phyloP scores from a whole-genome alignment of 2,329 filamentous ascomycete genomes.

The Ceratocystis huliohia region DNA sequence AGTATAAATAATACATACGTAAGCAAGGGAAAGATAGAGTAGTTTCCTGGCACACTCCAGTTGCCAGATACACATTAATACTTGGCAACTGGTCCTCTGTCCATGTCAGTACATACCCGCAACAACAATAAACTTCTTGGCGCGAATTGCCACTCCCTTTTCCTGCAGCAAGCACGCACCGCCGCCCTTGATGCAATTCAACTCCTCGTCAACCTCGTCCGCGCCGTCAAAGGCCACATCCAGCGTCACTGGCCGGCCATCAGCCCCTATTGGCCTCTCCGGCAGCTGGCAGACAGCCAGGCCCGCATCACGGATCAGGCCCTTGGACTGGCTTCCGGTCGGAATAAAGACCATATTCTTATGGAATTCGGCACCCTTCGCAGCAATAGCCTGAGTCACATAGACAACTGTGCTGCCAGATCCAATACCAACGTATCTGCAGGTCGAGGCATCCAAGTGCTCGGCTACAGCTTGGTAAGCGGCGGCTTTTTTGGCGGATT shows the following conservation, averaged over 20 bases:
- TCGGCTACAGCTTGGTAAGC: slow-evolving; percentile 62
- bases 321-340: slow-evolving; percentile 81
- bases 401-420: slow-evolving; percentile 74
- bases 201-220: slow-evolving; percentile 85
- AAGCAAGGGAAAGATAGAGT: not conserved
- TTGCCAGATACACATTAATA: not conserved
- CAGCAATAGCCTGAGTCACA: slow-evolving; percentile 68
- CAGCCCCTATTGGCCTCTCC: slow-evolving; percentile 48
- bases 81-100: no score
- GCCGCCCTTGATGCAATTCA: slow-evolving; percentile 96
- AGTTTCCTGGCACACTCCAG: not conserved
- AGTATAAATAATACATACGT: not conserved
- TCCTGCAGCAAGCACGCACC: slow-evolving; percentile 97
- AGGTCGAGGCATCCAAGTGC: slow-evolving; percentile 47
- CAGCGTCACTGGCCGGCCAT: slow-evolving; percentile 40
- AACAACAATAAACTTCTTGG: slow-evolving; percentile 77
- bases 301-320: slow-evolving; percentile 69
- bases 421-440: slow-evolving; percentile 62
- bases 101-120: slow-evolving; percentile 44
- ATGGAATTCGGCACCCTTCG: slow-evolving; percentile 42
- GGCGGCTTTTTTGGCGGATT: slow-evolving; percentile 62
- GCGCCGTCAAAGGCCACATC: slow-evolving; percentile 94
- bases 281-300: slow-evolving; percentile 68
- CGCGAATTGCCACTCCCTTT: slow-evolving; percentile 79
- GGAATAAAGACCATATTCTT: slow-evolving; percentile 71